phyloP scores from a whole-genome alignment of 139 green algal genomes.

The Mychonastes homosphaera region DNA sequence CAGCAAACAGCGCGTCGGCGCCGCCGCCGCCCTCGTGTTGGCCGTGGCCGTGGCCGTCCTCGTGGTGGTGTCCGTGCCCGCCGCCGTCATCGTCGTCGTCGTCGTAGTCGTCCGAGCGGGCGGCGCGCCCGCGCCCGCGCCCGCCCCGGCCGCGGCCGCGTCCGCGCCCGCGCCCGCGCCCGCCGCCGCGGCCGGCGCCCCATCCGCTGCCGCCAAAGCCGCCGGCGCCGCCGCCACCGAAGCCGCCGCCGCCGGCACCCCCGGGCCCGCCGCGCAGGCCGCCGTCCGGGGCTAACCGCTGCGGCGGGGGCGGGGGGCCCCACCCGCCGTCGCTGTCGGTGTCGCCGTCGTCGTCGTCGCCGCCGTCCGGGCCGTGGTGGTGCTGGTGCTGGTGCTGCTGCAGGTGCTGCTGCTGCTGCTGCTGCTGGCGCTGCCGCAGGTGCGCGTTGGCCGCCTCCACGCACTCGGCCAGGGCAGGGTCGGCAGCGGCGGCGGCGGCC shows the following conservation, averaged over 20 bases:
- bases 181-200: too few species aligned
- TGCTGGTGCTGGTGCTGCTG: too few species aligned
- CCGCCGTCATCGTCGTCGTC: conserved; percentile 37
- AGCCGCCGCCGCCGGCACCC: conserved; percentile 4
- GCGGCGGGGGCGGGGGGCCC: conserved; percentile 20
- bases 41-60: background rate
- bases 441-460: conserved; percentile 45
- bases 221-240: background rate
- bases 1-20: background rate
- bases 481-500: background rate
- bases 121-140: conserved; percentile 12
- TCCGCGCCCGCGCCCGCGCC: conserved; percentile 16
- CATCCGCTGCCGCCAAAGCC: conserved; percentile 5
- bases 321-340: conserved; percentile 68
- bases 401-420: conserved; percentile 6
- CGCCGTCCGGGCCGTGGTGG: background rate
- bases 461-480: conserved; percentile 27
- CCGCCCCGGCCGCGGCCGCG: conserved; percentile 21
- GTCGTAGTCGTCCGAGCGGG: conserved; percentile 36
- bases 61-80: conserved; percentile 14
- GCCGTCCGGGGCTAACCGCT: too few species aligned
- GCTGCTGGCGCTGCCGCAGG: conserved; percentile 5
- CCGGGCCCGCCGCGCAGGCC: background rate
- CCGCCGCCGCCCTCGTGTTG: background rate
- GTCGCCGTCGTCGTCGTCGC: conserved; percentile 13